phyloP scores from a whole-genome alignment of 179 eudicot genomes.

The Silene vulgaris region DNA sequence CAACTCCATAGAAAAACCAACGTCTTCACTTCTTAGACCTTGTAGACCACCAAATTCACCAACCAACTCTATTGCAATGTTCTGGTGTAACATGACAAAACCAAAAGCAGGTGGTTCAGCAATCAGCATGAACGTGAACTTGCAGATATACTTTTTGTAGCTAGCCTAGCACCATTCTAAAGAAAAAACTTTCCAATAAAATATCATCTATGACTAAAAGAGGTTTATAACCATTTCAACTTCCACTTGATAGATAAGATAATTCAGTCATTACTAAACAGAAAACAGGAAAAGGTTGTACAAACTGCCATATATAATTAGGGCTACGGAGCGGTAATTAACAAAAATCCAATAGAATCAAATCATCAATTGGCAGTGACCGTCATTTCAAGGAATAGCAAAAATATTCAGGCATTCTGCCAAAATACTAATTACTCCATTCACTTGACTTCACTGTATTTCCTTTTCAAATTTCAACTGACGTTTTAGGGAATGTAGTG shows the following conservation, averaged over 20 bases:
- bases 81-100: constrained; percentile 33
- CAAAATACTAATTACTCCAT: neutral
- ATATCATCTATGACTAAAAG: neutral
- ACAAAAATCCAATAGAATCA: neutral
- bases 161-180: neutral
- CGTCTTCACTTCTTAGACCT: constrained; percentile 38
- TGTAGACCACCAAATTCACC: constrained; percentile 37
- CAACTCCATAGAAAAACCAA: constrained; percentile 38
- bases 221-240: neutral
- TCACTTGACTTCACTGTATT: neutral
- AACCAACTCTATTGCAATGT: constrained; percentile 61
- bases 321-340: neutral
- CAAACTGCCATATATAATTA: constrained; percentile 6
- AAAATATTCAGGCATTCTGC: neutral
- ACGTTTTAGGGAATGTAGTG: neutral
- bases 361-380: neutral
- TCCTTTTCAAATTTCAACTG: neutral
- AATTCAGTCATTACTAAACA: neutral
- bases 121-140: neutral
- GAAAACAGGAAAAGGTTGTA: neutral
- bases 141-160: neutral
- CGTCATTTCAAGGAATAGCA: neutral
- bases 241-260: neutral
- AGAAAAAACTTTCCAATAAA: neutral
- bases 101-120: neutral